Conservation (phyloP, 495 filamentous ascomycete species). For the Penicillium coffeae region DNA sequence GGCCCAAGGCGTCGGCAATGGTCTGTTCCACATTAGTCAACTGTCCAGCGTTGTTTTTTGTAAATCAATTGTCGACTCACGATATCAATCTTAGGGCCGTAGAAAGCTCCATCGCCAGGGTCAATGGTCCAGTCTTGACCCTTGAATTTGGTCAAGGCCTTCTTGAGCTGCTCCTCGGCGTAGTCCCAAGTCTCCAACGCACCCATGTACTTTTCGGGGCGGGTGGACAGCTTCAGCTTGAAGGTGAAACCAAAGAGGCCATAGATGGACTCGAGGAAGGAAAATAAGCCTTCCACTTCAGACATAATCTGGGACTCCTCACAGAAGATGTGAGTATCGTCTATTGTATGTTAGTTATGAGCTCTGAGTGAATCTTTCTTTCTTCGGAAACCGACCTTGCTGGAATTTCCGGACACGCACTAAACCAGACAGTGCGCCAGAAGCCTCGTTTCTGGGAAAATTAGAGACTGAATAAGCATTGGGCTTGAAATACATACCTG, state of each 20-base stretch:
- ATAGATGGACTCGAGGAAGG: slow-evolving; percentile 80
- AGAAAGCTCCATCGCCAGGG: slow-evolving; percentile 93
- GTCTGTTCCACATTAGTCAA: no score
- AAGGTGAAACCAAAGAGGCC: slow-evolving; percentile 92
- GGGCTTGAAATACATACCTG: slow-evolving; percentile 29
- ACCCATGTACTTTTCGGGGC: slow-evolving; percentile 89
- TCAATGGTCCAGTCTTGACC: slow-evolving; percentile 83
- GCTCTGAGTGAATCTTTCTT: neutral
- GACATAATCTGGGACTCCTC: slow-evolving; percentile 73
- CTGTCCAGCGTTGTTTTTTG: no score
- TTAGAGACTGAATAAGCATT: no score
- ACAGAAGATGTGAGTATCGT: slow-evolving; percentile 94
- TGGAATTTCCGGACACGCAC: slow-evolving; percentile 90
- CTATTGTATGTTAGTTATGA: neutral
- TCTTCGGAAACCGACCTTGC: slow-evolving; percentile 46
- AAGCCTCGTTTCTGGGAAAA: slow-evolving; percentile 81
- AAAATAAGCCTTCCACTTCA: slow-evolving; percentile 84
- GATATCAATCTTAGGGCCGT: slow-evolving; percentile 95
- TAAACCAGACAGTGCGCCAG: slow-evolving; percentile 83
- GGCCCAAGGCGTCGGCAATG: slow-evolving; percentile 72
- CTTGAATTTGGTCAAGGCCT: slow-evolving; percentile 74
- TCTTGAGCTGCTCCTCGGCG: slow-evolving; percentile 74
- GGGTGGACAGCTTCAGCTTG: slow-evolving; percentile 90
- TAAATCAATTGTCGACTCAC: no score
- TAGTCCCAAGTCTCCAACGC: slow-evolving; percentile 82